phyloP scores from a whole-genome alignment of 2,329 filamentous ascomycete genomes.

The Botryosphaeria dothidea region DNA sequence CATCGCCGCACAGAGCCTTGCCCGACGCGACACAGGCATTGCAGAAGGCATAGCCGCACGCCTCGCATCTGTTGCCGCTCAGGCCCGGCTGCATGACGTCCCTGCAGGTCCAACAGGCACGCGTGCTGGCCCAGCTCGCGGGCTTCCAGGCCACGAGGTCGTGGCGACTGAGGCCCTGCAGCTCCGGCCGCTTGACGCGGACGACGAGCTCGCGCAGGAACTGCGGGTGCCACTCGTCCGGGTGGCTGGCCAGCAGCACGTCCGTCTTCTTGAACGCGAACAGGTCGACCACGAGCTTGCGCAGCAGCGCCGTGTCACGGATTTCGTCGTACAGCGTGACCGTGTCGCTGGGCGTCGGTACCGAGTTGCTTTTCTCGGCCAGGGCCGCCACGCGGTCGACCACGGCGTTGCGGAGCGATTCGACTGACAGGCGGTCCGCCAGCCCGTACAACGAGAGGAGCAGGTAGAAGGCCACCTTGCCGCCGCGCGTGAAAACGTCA shows the following conservation, averaged over 20 bases:
- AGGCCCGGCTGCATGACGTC: conserved; percentile 40
- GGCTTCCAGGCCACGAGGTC: conserved; percentile 40
- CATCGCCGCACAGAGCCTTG: conserved; percentile 23
- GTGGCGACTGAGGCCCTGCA: conserved; percentile 45
- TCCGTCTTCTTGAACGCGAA: conserved; percentile 57
- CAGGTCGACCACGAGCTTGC: conserved; percentile 48
- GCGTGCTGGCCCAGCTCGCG: conserved; percentile 30
- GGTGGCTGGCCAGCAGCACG: conserved; percentile 47
- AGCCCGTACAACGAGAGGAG: conserved; percentile 50
- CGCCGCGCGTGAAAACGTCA: conserved; percentile 44
- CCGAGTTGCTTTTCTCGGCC: conserved; percentile 50
- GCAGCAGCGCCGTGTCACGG: conserved; percentile 39
- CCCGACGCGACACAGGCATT: conserved; percentile 38
- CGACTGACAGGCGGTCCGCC: conserved; percentile 49
- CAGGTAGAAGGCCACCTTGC: conserved; percentile 52
- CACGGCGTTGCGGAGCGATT: conserved; percentile 47
- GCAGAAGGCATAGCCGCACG: conserved; percentile 46
- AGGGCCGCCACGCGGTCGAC: conserved; percentile 46
- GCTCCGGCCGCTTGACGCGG: conserved; percentile 47
- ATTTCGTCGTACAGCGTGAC: conserved; percentile 49
- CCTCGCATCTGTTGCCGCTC: conserved; percentile 41
- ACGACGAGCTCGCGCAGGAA: conserved; percentile 51
- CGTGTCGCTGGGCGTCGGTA: conserved; percentile 51
- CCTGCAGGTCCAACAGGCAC: conserved; percentile 42
- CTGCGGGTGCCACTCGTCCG: conserved; percentile 49